Percentiles rank a stretch among this genome's conserved stretches.
These are phyloP conservation scores for Geopyxis carbonaria DNA, from an alignment of 495 filamentous ascomycete species.

Conservation along the genomic window DNA sequence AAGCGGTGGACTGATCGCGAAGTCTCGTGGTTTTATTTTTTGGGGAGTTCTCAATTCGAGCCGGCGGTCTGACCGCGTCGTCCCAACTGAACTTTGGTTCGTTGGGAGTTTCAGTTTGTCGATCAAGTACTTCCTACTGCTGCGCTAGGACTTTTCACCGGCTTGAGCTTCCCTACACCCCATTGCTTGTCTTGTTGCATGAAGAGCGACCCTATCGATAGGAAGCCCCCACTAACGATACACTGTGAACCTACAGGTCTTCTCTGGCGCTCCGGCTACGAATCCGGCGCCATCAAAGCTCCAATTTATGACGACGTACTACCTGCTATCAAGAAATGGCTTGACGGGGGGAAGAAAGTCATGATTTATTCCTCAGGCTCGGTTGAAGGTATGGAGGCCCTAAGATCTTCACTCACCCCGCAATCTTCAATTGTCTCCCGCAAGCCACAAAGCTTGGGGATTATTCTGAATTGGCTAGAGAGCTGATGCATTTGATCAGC, in stretches of 20 bases:
- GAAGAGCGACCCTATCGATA: slow-evolving; percentile 2
- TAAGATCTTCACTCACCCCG: slow-evolving; percentile 5
- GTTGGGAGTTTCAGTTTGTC: too few relatives aligned
- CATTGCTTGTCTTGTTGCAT: too few relatives aligned
- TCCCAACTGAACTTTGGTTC: too few relatives aligned
- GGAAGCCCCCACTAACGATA: slow-evolving; percentile 3
- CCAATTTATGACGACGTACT: slow-evolving; percentile 53
- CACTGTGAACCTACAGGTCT: slow-evolving; percentile 31
- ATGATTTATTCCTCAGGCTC: slow-evolving; percentile 58
- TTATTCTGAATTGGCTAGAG: not conserved
- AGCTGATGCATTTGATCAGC: slow-evolving; percentile 29
- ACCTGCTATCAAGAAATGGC: slow-evolving; percentile 38
- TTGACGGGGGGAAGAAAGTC: slow-evolving; percentile 28
- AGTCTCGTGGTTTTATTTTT: too few relatives aligned
- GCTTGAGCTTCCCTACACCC: too few relatives aligned
- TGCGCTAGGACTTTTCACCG: too few relatives aligned
- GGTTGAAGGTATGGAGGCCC: slow-evolving; percentile 34
- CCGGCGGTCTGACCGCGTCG: too few relatives aligned
- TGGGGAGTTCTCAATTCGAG: too few relatives aligned
- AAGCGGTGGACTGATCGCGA: too few relatives aligned
- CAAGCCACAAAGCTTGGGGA: slow-evolving; percentile 4
- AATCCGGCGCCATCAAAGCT: slow-evolving; percentile 39
- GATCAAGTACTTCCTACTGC: not conserved
- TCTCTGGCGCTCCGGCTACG: slow-evolving; percentile 51
- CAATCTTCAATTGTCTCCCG: slow-evolving; percentile 8